Conservation (phyloP, 192 early-diverging fungal species). For the Gryganskiella cystojenkinii region DNA sequence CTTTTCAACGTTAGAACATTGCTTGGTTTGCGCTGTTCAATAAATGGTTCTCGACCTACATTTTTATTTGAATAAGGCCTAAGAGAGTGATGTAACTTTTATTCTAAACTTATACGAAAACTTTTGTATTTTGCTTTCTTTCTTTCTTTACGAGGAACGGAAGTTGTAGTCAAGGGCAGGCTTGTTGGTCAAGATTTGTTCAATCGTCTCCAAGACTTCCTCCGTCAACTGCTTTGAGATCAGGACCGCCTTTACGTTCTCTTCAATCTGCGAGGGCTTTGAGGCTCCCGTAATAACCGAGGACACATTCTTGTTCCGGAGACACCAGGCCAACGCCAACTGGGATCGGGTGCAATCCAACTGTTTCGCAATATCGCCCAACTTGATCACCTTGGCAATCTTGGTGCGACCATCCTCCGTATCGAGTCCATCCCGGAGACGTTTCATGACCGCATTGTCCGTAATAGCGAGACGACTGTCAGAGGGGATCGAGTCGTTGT, state of each 20-base stretch:
- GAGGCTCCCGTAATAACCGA: constrained; percentile 77
- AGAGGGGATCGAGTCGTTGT: constrained; percentile 74
- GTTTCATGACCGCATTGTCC: constrained; percentile 67
- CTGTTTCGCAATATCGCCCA: constrained; percentile 31
- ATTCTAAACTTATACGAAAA: no score
- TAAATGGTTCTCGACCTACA: no score
- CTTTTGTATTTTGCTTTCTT: no score
- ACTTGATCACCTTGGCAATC: constrained; percentile 67
- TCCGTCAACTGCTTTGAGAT: constrained; percentile 70
- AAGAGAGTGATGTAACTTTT: no score
- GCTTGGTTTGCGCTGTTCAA: no score
- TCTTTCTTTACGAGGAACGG: constrained; percentile 49
- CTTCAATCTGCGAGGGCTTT: constrained; percentile 72
- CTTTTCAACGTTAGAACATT: no score
- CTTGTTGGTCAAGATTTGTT: constrained; percentile 77
- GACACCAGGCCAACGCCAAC: constrained; percentile 52
- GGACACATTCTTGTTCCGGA: constrained; percentile 70
- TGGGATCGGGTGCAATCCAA: constrained; percentile 38
- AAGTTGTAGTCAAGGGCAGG: constrained; percentile 66
- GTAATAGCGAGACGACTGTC: constrained; percentile 74
- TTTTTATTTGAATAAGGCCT: no score
- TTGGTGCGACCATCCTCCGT: constrained; percentile 76
- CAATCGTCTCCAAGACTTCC: constrained; percentile 76
- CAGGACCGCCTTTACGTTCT: constrained; percentile 75
- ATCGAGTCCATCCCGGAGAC: constrained; percentile 62